Base-by-base conservation (phyloP, 768 basidiomycete genomes). In the Hygrophoropsis aurantiaca region DNA sequence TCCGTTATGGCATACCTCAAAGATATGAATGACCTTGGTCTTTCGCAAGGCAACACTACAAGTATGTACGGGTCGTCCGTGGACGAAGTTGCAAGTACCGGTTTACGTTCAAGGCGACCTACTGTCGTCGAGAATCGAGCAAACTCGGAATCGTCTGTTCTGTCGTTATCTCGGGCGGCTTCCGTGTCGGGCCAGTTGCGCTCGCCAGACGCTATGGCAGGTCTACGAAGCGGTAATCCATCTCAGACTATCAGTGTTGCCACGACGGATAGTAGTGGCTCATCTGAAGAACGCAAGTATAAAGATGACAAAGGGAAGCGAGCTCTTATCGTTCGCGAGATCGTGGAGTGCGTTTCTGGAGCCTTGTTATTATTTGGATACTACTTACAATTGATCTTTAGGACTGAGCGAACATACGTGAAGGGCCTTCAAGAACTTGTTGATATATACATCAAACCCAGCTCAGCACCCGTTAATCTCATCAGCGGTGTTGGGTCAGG, bases 1-100 rank as follows among this genome's bases (percentile, higher is more conserved):
- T 88, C 90, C 9, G 82, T 99, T 15, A 94, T 98, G 87, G 91
- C 93, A 6, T 99, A 98, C 66, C 78, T 99, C 16, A 84, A 84
- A 58, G 97, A 99, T 58, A 87, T 99, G 82, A 87, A 94, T 60
- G 97, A 99, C 60, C 74, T 99, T 24, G 85, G 84, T 15, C 66
- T 83, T 54, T 79, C 83, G 16, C 86, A 85, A 58, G 60, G 70
- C 13, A 73, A 75, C 47, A 65, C 76, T 10, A 51, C 81, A 56
- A 82, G 81, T 47, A 70, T 84, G 65, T 85, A 87, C 60, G 80
- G 81, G 11, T 60, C 71, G 18, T 59, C 72, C 2, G 60, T 72
- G 9, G 80, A 81, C 20, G 80, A 81, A 37, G 56, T 58, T 18
- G 56, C 60, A 13, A 52, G 43, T 2, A 47, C 51, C 27, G 50